These are phyloP conservation scores for Clavulina sp. DNA, from an alignment of 768 basidiomycete genomes.

Conservation along the genomic window DNA sequence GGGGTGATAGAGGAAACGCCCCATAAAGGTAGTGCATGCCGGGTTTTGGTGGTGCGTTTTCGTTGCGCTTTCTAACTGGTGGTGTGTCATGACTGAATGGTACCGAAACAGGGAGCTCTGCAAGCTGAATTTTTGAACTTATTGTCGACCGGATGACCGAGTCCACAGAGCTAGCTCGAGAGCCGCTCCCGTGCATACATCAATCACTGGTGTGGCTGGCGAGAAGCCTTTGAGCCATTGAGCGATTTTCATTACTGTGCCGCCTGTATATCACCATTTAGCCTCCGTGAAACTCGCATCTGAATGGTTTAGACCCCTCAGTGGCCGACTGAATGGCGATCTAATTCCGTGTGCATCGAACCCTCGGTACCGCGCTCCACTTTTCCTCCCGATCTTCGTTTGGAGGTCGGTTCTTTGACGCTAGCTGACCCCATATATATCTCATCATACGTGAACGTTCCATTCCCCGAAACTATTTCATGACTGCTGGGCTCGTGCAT, in stretches of 20 bases:
- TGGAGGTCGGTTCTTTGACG: too few relatives aligned
- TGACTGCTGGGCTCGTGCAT: too few relatives aligned
- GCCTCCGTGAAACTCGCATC: conserved; percentile 83
- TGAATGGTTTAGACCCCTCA: conserved; percentile 76
- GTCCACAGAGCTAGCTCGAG: conserved; percentile 89
- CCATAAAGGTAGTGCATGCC: conserved; percentile 97
- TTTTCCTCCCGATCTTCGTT: too few relatives aligned
- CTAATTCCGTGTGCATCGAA: too few relatives aligned
- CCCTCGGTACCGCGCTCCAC: too few relatives aligned
- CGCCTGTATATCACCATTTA: conserved; percentile 16
- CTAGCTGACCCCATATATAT: too few relatives aligned
- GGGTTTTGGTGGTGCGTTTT: conserved; percentile 94
- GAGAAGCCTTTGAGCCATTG: too few relatives aligned
- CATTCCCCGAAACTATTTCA: too few relatives aligned
- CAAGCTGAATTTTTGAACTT: conserved; percentile 96
- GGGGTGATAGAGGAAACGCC: conserved; percentile 82
- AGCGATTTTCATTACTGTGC: too few relatives aligned
- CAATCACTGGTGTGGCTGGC: too few relatives aligned
- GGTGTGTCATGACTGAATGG: background rate
- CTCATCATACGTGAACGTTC: too few relatives aligned
- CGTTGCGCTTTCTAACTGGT: too few relatives aligned
- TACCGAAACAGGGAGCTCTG: conserved; percentile 83
- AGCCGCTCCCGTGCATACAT: conserved; percentile 61
- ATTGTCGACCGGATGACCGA: conserved; percentile 89
- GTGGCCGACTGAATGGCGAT: conserved; percentile 11